A percentile compares a stretch with the other conserved stretches of the same genome.
phyloP scores from a whole-genome alignment of 352 stramenopile genomes.

The Phytophthora europaea region DNA sequence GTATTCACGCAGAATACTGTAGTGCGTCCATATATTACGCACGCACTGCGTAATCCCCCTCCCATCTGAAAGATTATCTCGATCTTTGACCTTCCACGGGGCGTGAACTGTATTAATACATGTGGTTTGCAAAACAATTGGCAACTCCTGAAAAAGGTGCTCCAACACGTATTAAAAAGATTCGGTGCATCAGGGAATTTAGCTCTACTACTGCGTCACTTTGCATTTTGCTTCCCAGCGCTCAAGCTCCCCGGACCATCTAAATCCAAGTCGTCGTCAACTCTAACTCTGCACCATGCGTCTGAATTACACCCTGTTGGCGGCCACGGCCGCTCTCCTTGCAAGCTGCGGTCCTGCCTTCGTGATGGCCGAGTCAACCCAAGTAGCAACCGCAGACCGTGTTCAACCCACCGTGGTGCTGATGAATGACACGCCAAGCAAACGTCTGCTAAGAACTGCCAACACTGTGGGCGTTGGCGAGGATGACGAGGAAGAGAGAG shows the following conservation, averaged over 20 bases:
- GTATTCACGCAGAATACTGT: too few species aligned
- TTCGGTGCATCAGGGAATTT: background rate
- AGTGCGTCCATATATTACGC: too few species aligned
- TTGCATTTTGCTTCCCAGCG: background rate
- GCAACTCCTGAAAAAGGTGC: too few species aligned
- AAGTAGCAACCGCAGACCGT: background rate
- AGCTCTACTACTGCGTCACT: background rate
- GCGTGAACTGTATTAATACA: too few species aligned
- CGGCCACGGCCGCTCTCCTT: background rate
- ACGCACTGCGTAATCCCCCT: too few species aligned
- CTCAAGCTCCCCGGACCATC: background rate
- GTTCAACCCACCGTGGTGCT: background rate
- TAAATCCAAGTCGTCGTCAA: background rate
- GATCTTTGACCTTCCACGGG: too few species aligned
- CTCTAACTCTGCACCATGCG: background rate
- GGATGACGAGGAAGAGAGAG: conserved; percentile 3
- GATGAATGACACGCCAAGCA: background rate
- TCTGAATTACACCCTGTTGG: background rate
- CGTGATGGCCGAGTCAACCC: background rate
- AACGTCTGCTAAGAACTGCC: conserved; percentile 1
- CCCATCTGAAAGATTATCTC: too few species aligned
- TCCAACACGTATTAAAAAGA: background rate
- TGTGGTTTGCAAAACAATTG: too few species aligned
- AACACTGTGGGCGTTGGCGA: background rate
- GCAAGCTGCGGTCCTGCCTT: background rate